Conservation (phyloP, 2,329 filamentous ascomycete species). For the Alternaria brassicicola region DNA sequence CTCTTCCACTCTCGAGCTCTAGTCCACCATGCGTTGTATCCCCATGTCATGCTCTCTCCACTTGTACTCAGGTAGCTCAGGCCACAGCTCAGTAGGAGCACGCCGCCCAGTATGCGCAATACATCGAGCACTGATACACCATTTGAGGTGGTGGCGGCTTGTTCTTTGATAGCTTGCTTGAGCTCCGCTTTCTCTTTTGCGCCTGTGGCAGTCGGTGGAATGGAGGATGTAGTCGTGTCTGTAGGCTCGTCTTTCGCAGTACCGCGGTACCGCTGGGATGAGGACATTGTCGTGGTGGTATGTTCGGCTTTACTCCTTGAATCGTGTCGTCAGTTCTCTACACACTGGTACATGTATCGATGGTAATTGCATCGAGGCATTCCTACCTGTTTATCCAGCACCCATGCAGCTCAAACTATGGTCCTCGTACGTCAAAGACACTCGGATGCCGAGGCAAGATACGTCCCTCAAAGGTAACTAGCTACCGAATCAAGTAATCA, state of each 20-base stretch:
- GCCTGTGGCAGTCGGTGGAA: slow-evolving; percentile 16
- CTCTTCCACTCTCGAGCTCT: slow-evolving; percentile 43
- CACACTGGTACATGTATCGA: background rate
- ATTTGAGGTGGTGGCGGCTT: slow-evolving; percentile 28
- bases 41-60: slow-evolving; percentile 60
- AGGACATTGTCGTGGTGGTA: slow-evolving; percentile 23
- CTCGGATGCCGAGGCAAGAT: background rate
- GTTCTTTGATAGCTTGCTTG: slow-evolving; percentile 32
- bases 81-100: slow-evolving; percentile 69
- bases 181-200: slow-evolving; percentile 34
- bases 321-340: background rate
- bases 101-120: slow-evolving; percentile 70
- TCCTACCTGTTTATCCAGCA: slow-evolving; percentile 1
- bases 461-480: background rate
- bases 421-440: background rate
- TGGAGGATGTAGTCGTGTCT: slow-evolving; percentile 12
- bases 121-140: slow-evolving; percentile 62
- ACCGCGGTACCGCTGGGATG: slow-evolving; percentile 31
- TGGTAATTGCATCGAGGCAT: background rate
- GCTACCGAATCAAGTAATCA: background rate
- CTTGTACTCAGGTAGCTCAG: slow-evolving; percentile 78
- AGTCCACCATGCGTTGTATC: slow-evolving; percentile 49
- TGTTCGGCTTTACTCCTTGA: background rate
- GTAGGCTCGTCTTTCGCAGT: slow-evolving; percentile 15
- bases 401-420: background rate